Evolutionary conservation across 2,329 filamentous ascomycete genomes (phyloP), one percentile per base, ranked within the genome.

Genomic region (Cladorrhinum sp.): DNA sequence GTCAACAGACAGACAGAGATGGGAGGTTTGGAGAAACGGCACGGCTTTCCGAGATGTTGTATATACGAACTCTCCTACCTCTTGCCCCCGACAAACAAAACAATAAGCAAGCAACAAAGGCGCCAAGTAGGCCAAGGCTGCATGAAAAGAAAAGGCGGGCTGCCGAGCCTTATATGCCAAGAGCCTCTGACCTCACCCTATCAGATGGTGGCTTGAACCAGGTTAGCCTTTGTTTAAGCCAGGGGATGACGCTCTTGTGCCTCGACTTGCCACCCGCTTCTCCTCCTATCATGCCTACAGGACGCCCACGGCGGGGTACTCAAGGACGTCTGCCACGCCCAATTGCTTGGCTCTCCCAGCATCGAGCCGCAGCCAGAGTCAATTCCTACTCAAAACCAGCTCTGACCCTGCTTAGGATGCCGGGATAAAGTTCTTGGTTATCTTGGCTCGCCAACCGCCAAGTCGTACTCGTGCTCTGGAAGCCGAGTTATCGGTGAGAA

Each of bases 141-240:
- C 18, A 25, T 51, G 24, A 53, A 55, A 25, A 53, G 54, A 50
- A 53, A 41, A 49, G 18, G 50, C 53, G 60, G 56, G 32, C 10
- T 60, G 64, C 64, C 64, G 58, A 66, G 62, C 63, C 60, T 64
- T 41, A 53, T 57, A 55, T 41, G 67, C 65, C 67, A 68, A 68
- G 65, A 51, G 41, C 48, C 48, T 50, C 51, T 64, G 63, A 65
- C 64, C 59, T 66, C 62, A 59, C 24, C 66, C 65, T 65, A 68
- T 68, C 66, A 68, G 16, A 64, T 36, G 18, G 49, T 36, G 49
- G 27, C 50, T 45, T 55, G 48, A 57, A 10, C 25, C 18, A 49
- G 54, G n/a, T 62, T 64, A 59, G 60, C 29, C 62, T 64, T 62
- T 65, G 60, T 64, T 56, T 8, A 57, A 50, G n/a, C 58, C 50